Percentiles rank a stretch among this genome's conserved stretches.
Conservation (phyloP, 2,329 filamentous ascomycete species). For the Beauveria scarabaeidicola region DNA sequence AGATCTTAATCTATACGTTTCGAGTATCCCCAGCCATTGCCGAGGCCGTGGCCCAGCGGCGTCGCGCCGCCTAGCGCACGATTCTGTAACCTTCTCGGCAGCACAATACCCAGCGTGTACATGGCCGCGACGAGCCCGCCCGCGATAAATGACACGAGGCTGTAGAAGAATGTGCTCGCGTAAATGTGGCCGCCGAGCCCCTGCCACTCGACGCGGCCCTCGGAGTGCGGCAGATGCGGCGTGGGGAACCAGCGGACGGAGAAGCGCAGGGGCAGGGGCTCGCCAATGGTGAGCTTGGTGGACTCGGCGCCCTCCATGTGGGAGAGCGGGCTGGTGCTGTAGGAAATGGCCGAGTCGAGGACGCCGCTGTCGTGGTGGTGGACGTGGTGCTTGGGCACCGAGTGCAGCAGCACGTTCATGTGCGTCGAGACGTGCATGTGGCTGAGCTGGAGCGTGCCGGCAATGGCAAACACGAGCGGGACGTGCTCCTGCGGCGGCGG, state of each 20-base stretch:
- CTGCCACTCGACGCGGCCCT: conserved; percentile 56
- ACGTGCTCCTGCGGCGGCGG: conserved; percentile 55
- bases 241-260: conserved; percentile 82
- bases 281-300: conserved; percentile 74
- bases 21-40: conserved; percentile 53
- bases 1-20: conserved; percentile 44
- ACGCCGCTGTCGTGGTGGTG: conserved; percentile 64
- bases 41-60: conserved; percentile 44
- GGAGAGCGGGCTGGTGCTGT: conserved; percentile 67
- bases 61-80: conserved; percentile 48
- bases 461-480: conserved; percentile 78
- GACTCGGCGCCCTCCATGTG: conserved; percentile 44
- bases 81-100: conserved; percentile 45
- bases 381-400: conserved; percentile 52
- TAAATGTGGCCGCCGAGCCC: conserved; percentile 57
- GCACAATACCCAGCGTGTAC: conserved; percentile 52
- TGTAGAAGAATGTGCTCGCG: conserved; percentile 55
- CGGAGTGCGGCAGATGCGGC: conserved; percentile 59
- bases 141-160: conserved; percentile 48
- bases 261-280: conserved; percentile 70
- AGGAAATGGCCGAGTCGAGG: conserved; percentile 79
- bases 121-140: conserved; percentile 45
- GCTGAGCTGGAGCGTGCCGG: conserved; percentile 78
- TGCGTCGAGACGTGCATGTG: conserved; percentile 87
- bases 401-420: conserved; percentile 81